A percentile compares a stretch with the other conserved stretches of the same genome.
Evolutionary conservation across 2,329 filamentous ascomycete species (phyloP).

Genomic region (Xylariaceae sp.): DNA sequence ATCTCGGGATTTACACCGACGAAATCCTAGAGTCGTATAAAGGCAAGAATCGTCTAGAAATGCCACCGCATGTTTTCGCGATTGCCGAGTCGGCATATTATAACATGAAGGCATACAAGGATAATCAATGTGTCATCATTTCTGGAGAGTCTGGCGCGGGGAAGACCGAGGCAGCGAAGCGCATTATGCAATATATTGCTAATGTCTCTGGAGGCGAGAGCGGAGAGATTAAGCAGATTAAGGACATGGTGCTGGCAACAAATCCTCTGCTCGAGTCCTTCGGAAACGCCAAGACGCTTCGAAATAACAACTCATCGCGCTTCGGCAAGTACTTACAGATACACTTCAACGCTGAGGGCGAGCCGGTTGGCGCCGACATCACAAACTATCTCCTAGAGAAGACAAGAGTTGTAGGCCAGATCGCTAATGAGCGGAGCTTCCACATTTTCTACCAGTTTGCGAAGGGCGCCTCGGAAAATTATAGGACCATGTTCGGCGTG

Average conservation of each 20-base stretch:
- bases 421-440: conserved; percentile 92
- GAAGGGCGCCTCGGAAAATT: conserved; percentile 83
- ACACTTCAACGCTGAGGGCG: conserved; percentile 86
- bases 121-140: conserved; percentile 99
- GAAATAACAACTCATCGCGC: conserved; percentile 97
- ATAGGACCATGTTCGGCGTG: conserved; percentile 82
- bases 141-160: conserved; percentile 97
- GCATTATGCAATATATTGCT: conserved; percentile 99
- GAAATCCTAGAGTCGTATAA: conserved; percentile 88
- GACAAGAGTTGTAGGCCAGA: conserved; percentile 90
- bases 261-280: conserved; percentile 97
- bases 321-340: conserved; percentile 99
- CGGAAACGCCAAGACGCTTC: conserved; percentile 93
- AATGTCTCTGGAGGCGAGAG: conserved; percentile 84
- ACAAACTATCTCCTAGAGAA: conserved; percentile 98
- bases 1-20: conserved; percentile 97
- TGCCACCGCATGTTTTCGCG: conserved; percentile 93
- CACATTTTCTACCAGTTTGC: conserved; percentile 99
- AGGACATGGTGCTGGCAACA: conserved; percentile 98
- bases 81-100: conserved; percentile 96
- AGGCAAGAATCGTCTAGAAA: conserved; percentile 94
- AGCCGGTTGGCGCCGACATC: conserved; percentile 94
- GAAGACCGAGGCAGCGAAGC: conserved; percentile 97
- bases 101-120: conserved; percentile 99
- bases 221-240: conserved; percentile 90